Base-by-base conservation (phyloP, 148 eudicot genomes). In the Dysphania ambrosioides region DNA sequence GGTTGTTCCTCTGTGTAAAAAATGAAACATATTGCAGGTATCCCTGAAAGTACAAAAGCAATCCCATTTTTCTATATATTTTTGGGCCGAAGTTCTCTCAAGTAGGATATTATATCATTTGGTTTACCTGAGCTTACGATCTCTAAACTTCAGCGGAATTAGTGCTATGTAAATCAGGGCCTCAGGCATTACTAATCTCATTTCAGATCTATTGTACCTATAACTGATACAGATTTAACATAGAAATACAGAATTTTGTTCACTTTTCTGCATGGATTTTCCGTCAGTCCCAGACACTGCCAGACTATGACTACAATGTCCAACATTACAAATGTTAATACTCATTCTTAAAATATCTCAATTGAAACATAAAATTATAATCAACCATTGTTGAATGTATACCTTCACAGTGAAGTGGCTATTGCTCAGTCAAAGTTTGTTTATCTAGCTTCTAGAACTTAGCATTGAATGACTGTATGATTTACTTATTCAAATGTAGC, bases 1-100 rank as follows among this genome's bases (percentile, higher is more conserved):
- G 93, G 60, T 64, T 92, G 64, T 92, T 92, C 55, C 86, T 90
- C 19, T 92, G 97, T 82, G 87, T 90, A 7, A 92, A 87, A 72
- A 88, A 92, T 82, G 84, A 81, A 41, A 83, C 93, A 26, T 88
- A 76, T 78, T 92, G 97, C 83, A 80, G 3, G 29, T 92, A 90
- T 68, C 82, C 86, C 68, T 77, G 47, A 80, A 40, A 8, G n/a
- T 40, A 4, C 32, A 15, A 67, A 26, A 70, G 15, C 60, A 30
- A 27, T 68, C 0, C 27, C n/a, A n/a, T 62, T 49, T 59, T n/a
- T n/a, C n/a, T n/a, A n/a, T n/a, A n/a, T n/a, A n/a, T n/a, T n/a
- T n/a, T n/a, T n/a, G n/a, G n/a, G n/a, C n/a, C n/a, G n/a, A n/a
- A 59, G 15, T 53, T 34, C 58, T 49, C 31, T 12, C 58, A 29